phyloP scores from a whole-genome alignment of 192 early-diverging fungal species.

The Mortierella antarctica region DNA sequence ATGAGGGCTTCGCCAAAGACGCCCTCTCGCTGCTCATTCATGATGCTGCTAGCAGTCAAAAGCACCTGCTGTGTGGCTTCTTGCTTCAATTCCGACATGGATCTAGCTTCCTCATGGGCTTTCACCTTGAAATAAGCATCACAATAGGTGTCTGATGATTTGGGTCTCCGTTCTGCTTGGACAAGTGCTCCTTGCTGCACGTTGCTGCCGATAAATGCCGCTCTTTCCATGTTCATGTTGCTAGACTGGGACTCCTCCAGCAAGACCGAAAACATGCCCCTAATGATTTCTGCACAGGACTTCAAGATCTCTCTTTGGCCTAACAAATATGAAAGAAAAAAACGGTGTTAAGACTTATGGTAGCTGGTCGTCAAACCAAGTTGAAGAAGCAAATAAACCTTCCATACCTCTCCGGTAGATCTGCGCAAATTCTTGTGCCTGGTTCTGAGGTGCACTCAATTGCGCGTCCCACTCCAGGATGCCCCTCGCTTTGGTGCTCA shows the following conservation, averaged over 20 bases:
- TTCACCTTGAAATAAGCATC: slow-evolving; percentile 1
- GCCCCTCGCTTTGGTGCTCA: slow-evolving; percentile 54
- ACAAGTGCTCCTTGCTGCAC: not conserved
- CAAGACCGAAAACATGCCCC: slow-evolving; percentile 27
- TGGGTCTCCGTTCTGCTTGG: not conserved
- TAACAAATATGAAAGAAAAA: slow-evolving; percentile 1
- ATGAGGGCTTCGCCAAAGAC: slow-evolving; percentile 29
- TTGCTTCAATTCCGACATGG: slow-evolving; percentile 32
- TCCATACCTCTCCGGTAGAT: slow-evolving; percentile 62
- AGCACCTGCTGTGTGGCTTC: slow-evolving; percentile 12
- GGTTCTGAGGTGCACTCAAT: slow-evolving; percentile 11
- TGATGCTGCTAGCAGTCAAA: slow-evolving; percentile 17
- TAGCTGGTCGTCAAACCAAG: not conserved
- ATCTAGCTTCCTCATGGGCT: slow-evolving; percentile 7
- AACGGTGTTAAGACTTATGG: not conserved
- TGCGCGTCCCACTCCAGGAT: slow-evolving; percentile 14
- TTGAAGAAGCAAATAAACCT: not conserved
- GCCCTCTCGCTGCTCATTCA: slow-evolving; percentile 18
- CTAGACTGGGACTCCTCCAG: slow-evolving; percentile 10
- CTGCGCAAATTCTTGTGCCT: slow-evolving; percentile 58
- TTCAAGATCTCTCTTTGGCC: slow-evolving; percentile 47
- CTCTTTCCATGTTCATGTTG: not conserved
- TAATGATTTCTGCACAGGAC: slow-evolving; percentile 7
- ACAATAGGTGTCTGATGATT: not conserved
- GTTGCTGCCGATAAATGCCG: slow-evolving; percentile 10